Percentiles rank a stretch among this genome's conserved stretches.
Evolutionary conservation across 345 rosid genomes (phyloP).

Genomic region (Fremontodendron californicum): DNA sequence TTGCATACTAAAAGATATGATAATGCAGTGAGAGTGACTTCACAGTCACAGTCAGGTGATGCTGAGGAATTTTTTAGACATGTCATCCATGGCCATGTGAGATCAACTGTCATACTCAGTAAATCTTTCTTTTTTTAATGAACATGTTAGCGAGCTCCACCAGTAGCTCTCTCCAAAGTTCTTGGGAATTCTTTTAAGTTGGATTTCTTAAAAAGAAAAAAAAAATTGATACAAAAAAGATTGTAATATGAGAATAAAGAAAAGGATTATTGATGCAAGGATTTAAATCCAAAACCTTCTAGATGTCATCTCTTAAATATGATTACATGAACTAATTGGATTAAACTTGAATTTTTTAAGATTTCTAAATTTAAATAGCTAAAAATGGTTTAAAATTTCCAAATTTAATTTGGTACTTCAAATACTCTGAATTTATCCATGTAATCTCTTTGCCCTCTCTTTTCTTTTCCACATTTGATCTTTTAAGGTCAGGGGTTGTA

Average conservation of each 20-base stretch:
- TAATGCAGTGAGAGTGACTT: constrained; percentile 2
- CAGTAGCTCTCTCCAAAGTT: neutral
- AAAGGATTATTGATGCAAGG: too few species aligned
- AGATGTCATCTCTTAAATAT: too few species aligned
- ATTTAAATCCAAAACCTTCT: too few species aligned
- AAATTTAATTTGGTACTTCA: neutral
- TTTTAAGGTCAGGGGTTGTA: neutral
- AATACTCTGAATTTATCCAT: neutral
- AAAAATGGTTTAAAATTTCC: too few species aligned
- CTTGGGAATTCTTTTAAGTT: neutral
- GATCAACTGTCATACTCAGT: neutral
- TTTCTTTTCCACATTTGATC: neutral
- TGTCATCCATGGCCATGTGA: constrained; percentile 27
- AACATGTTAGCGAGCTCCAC: neutral
- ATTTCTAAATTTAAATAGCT: neutral
- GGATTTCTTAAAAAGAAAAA: too few species aligned
- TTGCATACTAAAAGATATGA: neutral
- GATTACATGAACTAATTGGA: too few species aligned
- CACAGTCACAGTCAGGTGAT: neutral
- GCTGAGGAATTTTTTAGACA: neutral
- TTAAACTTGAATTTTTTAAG: too few species aligned
- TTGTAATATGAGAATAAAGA: too few species aligned
- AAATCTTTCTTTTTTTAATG: neutral
- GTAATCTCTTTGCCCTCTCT: neutral
- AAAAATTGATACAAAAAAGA: too few species aligned